Conservation (phyloP, 306 rosid species). For the Lotus japonicus region DNA sequence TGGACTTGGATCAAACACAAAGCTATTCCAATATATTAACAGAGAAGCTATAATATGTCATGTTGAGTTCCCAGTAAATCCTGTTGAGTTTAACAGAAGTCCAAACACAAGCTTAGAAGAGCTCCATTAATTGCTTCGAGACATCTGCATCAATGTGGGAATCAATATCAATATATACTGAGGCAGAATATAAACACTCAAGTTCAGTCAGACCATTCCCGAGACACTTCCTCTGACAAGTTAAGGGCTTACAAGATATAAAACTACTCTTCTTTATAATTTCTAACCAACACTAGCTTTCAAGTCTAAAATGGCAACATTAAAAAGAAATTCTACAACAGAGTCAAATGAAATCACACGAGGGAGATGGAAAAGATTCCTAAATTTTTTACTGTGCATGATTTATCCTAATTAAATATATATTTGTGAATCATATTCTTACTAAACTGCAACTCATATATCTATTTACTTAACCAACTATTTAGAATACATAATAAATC, state of each 20-base stretch:
- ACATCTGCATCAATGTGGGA: constrained; percentile 66
- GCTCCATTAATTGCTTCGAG: constrained; percentile 91
- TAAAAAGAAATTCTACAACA: background rate
- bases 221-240: background rate
- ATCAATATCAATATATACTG: background rate
- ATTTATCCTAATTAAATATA: background rate
- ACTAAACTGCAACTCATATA: background rate
- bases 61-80: no score
- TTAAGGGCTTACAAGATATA: background rate
- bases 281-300: background rate
- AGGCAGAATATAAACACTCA: background rate
- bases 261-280: background rate
- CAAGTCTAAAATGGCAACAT: background rate
- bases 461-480: background rate
- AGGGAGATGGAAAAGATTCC: background rate
- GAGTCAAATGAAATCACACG: no score
- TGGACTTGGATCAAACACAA: no score
- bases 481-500: background rate
- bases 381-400: background rate
- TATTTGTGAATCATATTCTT: background rate
- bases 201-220: background rate
- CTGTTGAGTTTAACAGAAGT: no score
- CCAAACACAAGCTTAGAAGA: no score
- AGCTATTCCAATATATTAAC: no score
- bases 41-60: no score